Evolutionary conservation across 768 basidiomycete species (phyloP), one percentile per base, ranked within the genome.

Genomic region (Boletus subparvulus): DNA sequence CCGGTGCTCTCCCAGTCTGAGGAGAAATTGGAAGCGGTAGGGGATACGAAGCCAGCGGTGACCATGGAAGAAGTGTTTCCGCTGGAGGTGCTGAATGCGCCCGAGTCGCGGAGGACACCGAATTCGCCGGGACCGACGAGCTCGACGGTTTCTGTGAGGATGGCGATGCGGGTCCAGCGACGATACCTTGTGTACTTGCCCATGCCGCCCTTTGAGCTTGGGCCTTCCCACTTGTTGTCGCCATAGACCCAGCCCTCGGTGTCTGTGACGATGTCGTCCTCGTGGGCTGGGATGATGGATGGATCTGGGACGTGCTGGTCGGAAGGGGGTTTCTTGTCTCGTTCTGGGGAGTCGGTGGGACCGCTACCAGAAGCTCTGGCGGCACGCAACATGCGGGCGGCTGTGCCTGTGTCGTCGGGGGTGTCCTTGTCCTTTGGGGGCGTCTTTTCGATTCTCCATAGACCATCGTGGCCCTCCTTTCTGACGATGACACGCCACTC

Each of bases 211-310:
- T 86, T 88, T 53, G 77, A 76, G 52, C 84, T 86, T 44, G 81
- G 77, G 19, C 76, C 80, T 67, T 97, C 94, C 94, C 94, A 98
- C 69, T 97, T 96, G 70, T 98, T 98, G 63, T 95, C 94, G 3
- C 86, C 88, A 65, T 94, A 97, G 7, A 94, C 81, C 94, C 94
- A 98, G 5, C 94, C 94, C 58, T 95, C 92, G 4, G 78, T 68
- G 67, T 98, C 94, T 2, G 94, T 96, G 37, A 75, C 68, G 30
- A 76, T 73, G 43, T 86, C 82, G 51, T 84, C 82, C 3, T 80
- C 79, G 16, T 73, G 72, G 3, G 69, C 65, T 39, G 51, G 73
- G 65, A 52, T 72, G 48, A 64, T 69, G 33, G 66, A 61, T 3
- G 66, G 55, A 47, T 72, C 69, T 16, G 72, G 68, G 19, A 59